phyloP scores from a whole-genome alignment of 2,329 filamentous ascomycete genomes.

The Epichloe sylvatica region DNA sequence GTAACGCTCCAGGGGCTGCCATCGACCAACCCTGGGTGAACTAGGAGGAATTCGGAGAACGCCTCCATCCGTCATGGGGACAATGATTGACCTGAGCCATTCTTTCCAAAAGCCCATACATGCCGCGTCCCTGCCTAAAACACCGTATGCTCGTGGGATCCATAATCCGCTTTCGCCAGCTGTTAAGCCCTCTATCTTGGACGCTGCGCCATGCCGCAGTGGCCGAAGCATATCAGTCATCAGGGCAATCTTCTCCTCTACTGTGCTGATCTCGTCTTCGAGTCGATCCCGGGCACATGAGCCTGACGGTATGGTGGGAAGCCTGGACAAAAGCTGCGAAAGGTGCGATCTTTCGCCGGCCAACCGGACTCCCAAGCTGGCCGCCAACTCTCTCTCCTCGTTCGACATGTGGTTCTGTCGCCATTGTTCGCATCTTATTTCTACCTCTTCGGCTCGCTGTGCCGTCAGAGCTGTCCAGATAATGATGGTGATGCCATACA shows the following conservation, averaged over 20 bases:
- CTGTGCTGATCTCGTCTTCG: slow-evolving; percentile 86
- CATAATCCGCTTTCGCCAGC: slow-evolving; percentile 92
- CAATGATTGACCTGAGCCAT: slow-evolving; percentile 85
- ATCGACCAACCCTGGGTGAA: slow-evolving; percentile 80
- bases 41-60: slow-evolving; percentile 72
- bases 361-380: slow-evolving; percentile 77
- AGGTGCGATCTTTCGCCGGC: slow-evolving; percentile 80
- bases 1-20: slow-evolving; percentile 93
- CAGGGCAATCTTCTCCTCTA: slow-evolving; percentile 91
- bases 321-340: slow-evolving; percentile 70
- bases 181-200: slow-evolving; percentile 92
- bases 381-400: slow-evolving; percentile 81
- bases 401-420: slow-evolving; percentile 77
- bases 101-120: slow-evolving; percentile 96
- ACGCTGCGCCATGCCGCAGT: slow-evolving; percentile 82
- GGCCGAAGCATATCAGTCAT: slow-evolving; percentile 95
- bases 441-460: slow-evolving; percentile 69
- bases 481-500: slow-evolving; percentile 83
- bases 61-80: slow-evolving; percentile 85
- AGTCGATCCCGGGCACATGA: slow-evolving; percentile 68
- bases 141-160: slow-evolving; percentile 86
- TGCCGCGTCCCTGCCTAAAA: slow-evolving; percentile 70
- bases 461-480: slow-evolving; percentile 82
- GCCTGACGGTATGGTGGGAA: slow-evolving; percentile 69
- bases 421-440: slow-evolving; percentile 72